Evolutionary conservation across 495 filamentous ascomycete genomes (phyloP).

Genomic region (Talaromyces ruber): DNA sequence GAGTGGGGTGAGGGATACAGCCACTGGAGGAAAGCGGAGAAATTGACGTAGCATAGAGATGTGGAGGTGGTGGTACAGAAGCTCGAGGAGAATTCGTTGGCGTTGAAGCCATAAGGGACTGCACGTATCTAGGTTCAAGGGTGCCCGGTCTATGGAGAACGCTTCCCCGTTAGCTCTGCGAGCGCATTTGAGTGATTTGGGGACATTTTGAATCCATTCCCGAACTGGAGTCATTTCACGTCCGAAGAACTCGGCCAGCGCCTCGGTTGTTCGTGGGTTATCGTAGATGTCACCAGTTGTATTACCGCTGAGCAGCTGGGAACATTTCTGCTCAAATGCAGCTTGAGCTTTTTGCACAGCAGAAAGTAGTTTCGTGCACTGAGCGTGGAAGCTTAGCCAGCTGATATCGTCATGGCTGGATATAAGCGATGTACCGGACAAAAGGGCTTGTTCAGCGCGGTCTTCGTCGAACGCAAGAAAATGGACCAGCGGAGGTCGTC

Average conservation of each 20-base stretch:
- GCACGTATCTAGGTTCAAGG: conserved; percentile 26
- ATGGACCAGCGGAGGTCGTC: background rate
- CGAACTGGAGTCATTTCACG: conserved; percentile 15
- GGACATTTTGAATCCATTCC: conserved; percentile 28
- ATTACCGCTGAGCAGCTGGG: background rate
- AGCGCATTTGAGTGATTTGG: conserved; percentile 20
- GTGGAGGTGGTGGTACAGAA: conserved; percentile 21
- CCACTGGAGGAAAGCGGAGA: conserved; percentile 13
- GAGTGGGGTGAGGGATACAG: conserved; percentile 11
- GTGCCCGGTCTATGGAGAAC: conserved; percentile 27
- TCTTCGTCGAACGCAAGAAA: background rate
- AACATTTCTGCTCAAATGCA: background rate
- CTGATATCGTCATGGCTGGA: conserved; percentile 7
- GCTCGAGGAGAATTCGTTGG: conserved; percentile 20
- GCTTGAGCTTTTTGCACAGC: conserved; percentile 5
- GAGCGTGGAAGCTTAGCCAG: conserved; percentile 14
- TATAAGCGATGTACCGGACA: background rate
- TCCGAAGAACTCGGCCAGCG: conserved; percentile 21
- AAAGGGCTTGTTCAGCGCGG: conserved; percentile 2
- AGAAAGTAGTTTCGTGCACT: conserved; percentile 4
- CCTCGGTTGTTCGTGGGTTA: conserved; percentile 7
- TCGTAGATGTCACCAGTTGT: background rate
- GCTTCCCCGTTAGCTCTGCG: conserved; percentile 22
- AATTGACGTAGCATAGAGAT: conserved; percentile 16
- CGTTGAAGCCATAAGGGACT: conserved; percentile 26